These are phyloP conservation scores for Xylaria sp. DNA, from an alignment of 2,329 filamentous ascomycete species.

Conservation along the genomic window DNA sequence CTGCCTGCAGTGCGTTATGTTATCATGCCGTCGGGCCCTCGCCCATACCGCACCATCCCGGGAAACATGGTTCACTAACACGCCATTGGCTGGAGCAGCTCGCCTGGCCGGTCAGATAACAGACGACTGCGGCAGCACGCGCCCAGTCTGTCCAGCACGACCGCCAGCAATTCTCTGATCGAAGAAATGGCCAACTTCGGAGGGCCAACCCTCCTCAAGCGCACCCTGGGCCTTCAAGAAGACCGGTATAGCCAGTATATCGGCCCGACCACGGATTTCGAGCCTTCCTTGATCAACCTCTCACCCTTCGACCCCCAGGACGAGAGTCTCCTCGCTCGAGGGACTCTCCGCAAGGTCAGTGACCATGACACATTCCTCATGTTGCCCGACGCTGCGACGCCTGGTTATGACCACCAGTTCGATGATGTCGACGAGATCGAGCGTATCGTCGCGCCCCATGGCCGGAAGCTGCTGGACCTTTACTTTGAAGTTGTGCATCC, in stretches of 20 bases:
- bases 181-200: slow-evolving; percentile 79
- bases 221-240: slow-evolving; percentile 78
- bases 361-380: slow-evolving; percentile 83
- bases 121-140: slow-evolving; percentile 64
- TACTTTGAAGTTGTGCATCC: slow-evolving; percentile 87
- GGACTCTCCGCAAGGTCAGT: slow-evolving; percentile 79
- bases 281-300: slow-evolving; percentile 83
- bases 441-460: slow-evolving; percentile 78
- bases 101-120: slow-evolving; percentile 66
- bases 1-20: slow-evolving; percentile 44
- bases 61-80: slow-evolving; percentile 56
- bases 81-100: slow-evolving; percentile 64
- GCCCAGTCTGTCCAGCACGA: slow-evolving; percentile 70
- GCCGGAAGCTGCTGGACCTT: slow-evolving; percentile 79
- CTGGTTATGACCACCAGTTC: slow-evolving; percentile 75
- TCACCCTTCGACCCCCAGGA: slow-evolving; percentile 84
- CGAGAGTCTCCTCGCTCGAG: slow-evolving; percentile 77
- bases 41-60: slow-evolving; percentile 40
- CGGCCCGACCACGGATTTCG: slow-evolving; percentile 84
- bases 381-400: slow-evolving; percentile 78
- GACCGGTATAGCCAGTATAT: slow-evolving; percentile 87
- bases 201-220: slow-evolving; percentile 72
- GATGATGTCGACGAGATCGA: slow-evolving; percentile 80
- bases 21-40: slow-evolving; percentile 43
- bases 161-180: slow-evolving; percentile 70